phyloP scores from a whole-genome alignment of 371 early-diverging fungal species.

The Polyrhizophydium stewartii region DNA sequence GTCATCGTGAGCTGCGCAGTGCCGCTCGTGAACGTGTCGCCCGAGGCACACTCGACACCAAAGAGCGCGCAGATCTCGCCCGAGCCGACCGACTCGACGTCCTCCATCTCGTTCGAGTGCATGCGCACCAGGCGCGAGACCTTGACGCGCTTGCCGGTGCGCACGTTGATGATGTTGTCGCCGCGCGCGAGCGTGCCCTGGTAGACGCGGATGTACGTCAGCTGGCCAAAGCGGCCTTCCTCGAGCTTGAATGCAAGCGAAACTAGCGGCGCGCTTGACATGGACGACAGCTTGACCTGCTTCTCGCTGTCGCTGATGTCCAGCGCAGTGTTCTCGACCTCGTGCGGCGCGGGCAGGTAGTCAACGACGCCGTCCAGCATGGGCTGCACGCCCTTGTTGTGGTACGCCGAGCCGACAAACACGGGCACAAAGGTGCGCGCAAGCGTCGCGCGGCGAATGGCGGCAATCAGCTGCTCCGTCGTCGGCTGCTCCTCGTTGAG shows the following conservation, averaged over 20 bases:
- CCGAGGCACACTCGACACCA: conserved; percentile 96
- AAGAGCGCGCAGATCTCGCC: conserved; percentile 98
- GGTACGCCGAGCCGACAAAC: conserved; percentile 85
- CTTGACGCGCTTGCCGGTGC: conserved; percentile 93
- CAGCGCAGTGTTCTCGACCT: conserved; percentile 66
- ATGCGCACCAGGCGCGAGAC: conserved; percentile 94
- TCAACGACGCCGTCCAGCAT: conserved; percentile 84
- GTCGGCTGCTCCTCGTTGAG: conserved; percentile 71
- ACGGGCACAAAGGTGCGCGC: conserved; percentile 75
- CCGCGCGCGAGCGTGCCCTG: conserved; percentile 91
- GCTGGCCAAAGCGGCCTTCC: conserved; percentile 93
- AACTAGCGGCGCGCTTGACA: conserved; percentile 60
- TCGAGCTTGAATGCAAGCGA: conserved; percentile 95
- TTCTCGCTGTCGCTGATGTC: conserved; percentile 71
- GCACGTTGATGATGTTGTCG: conserved; percentile 77
- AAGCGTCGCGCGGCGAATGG: conserved; percentile 75
- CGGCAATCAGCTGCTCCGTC: conserved; percentile 60
- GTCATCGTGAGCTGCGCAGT: conserved; percentile 83
- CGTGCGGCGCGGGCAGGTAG: conserved; percentile 83
- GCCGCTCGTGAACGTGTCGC: conserved; percentile 96
- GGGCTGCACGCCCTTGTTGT: conserved; percentile 90
- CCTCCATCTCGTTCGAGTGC: conserved; percentile 98
- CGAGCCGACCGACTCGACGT: conserved; percentile 87
- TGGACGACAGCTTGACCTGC: conserved; percentile 38
- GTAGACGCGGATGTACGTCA: conserved; percentile 96